Evolutionary conservation across 2,329 filamentous ascomycete genomes (phyloP).

Genomic region (Mollisia scopiformis): DNA sequence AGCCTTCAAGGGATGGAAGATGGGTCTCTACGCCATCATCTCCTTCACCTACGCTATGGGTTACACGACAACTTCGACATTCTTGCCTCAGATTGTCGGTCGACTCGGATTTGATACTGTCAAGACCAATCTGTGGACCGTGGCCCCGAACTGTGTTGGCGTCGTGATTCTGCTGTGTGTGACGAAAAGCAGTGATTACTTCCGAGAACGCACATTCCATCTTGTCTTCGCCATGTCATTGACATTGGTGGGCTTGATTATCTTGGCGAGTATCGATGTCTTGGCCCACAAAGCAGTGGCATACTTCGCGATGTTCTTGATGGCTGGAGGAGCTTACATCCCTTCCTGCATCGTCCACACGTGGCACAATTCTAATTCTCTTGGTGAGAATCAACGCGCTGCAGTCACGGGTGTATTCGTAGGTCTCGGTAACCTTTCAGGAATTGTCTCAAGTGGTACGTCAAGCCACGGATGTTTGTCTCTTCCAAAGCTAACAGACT

Average conservation of each 20-base stretch:
- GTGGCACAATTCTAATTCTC: constrained; percentile 57
- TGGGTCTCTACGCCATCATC: constrained; percentile 40
- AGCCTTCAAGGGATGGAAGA: constrained; percentile 49
- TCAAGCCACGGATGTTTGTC: background rate
- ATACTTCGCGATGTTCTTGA: constrained; percentile 54
- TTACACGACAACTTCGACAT: constrained; percentile 52
- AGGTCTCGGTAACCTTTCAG: constrained; percentile 51
- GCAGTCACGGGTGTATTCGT: constrained; percentile 51
- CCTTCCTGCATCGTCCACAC: constrained; percentile 50
- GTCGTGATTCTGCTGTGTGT: constrained; percentile 49
- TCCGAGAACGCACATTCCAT: constrained; percentile 49
- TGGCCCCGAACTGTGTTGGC: constrained; percentile 52
- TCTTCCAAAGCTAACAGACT: constrained; percentile 28
- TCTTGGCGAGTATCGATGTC: constrained; percentile 47
- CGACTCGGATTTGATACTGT: constrained; percentile 52
- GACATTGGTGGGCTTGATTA: constrained; percentile 46
- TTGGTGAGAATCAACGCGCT: constrained; percentile 51
- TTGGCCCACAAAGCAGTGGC: constrained; percentile 45
- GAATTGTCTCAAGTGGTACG: constrained; percentile 29
- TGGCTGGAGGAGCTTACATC: constrained; percentile 49
- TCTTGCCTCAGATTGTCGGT: constrained; percentile 56
- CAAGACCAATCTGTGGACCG: constrained; percentile 54
- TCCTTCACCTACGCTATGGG: constrained; percentile 35
- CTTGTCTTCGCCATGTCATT: constrained; percentile 44
- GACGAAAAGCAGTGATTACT: constrained; percentile 47